Evolutionary conservation across 179 eudicot species (phyloP).

Genomic region (Vitellaria paradoxa): DNA sequence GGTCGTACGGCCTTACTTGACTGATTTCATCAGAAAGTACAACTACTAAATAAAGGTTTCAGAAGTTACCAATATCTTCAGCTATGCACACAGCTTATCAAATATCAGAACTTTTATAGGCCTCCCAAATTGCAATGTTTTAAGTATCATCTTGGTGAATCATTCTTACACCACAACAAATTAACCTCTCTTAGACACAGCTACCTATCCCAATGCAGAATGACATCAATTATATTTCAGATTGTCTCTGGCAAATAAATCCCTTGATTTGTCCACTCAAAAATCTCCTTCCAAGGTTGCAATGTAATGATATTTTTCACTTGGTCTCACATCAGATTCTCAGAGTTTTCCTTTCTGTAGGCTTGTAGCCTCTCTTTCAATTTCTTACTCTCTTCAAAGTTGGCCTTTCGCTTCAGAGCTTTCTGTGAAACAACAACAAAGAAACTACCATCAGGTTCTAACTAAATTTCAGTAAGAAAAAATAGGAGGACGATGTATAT

Average conservation of each 20-base stretch:
- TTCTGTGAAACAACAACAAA: conserved; percentile 36
- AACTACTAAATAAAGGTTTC: not conserved
- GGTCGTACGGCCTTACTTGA: too few relatives aligned
- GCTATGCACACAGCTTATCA: not conserved
- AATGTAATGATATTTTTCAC: not conserved
- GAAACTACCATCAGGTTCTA: not conserved
- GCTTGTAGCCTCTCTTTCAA: conserved; percentile 70
- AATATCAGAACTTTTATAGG: not conserved
- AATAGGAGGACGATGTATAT: not conserved
- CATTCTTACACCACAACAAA: not conserved
- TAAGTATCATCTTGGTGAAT: not conserved
- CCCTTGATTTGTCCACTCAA: not conserved
- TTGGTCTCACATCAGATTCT: conserved; percentile 8
- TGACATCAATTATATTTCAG: too few relatives aligned
- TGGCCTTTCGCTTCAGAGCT: conserved; percentile 73
- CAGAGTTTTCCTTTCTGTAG: conserved; percentile 55
- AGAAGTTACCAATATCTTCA: not conserved
- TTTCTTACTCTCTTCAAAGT: conserved; percentile 88
- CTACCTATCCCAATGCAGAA: not conserved
- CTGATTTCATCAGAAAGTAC: not conserved
- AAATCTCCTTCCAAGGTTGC: too few relatives aligned
- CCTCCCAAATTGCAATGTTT: not conserved
- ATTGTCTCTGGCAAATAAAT: too few relatives aligned
- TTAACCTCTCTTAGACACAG: not conserved
- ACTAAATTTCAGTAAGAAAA: not conserved